These are phyloP conservation scores for Lactifluus piperatus DNA, from an alignment of 768 basidiomycete genomes.

Conservation along the genomic window DNA sequence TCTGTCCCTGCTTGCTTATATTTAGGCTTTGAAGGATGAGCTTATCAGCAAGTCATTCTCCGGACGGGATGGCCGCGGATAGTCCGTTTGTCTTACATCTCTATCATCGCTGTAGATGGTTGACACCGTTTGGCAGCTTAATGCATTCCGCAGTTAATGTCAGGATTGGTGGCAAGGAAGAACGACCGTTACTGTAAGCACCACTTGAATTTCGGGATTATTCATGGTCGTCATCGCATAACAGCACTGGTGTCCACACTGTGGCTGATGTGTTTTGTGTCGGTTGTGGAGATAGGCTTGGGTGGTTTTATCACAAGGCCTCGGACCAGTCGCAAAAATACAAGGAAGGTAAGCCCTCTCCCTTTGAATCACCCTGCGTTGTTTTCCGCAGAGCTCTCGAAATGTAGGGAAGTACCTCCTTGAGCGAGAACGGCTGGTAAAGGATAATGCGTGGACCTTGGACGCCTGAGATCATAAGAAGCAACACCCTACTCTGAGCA, in stretches of 20 bases:
- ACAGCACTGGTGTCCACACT: conserved; percentile 70
- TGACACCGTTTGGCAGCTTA: conserved; percentile 36
- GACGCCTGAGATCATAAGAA: conserved; percentile 32
- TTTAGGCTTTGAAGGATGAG: conserved; percentile 72
- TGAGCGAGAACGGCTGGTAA: conserved; percentile 70
- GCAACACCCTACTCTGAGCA: neutral
- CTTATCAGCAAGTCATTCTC: conserved; percentile 80
- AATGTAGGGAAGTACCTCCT: conserved; percentile 69
- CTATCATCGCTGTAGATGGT: neutral
- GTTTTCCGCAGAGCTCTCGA: neutral
- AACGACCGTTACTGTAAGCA: conserved; percentile 59
- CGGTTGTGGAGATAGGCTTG: conserved; percentile 69
- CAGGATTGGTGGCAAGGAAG: conserved; percentile 63
- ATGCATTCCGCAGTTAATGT: conserved; percentile 74
- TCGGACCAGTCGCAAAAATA: conserved; percentile 72
- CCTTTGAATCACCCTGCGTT: neutral
- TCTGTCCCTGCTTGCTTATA: neutral
- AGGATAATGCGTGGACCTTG: conserved; percentile 73
- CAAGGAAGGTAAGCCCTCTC: conserved; percentile 55
- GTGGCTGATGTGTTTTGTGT: conserved; percentile 76
- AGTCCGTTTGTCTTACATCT: conserved; percentile 37
- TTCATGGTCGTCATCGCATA: neutral
- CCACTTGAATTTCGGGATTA: neutral
- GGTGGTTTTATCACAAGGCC: conserved; percentile 81
- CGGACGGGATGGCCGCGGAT: conserved; percentile 74